Conservation (phyloP, 192 early-diverging fungal species). For the Coemansia sp. region DNA sequence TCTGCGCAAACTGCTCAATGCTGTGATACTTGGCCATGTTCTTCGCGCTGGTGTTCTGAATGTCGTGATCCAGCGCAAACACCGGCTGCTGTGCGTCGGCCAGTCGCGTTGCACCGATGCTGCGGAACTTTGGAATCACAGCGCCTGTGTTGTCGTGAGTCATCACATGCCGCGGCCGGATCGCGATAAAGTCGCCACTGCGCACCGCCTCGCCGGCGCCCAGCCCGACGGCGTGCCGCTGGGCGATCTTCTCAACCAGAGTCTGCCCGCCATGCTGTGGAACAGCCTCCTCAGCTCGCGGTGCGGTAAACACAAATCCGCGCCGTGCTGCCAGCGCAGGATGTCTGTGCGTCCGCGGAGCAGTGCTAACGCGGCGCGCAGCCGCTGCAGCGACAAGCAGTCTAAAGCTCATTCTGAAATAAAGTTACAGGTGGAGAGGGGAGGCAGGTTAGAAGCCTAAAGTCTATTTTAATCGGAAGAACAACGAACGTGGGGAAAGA, state of each 20-base stretch:
- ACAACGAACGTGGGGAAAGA: background rate
- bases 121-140: constrained; percentile 89
- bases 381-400: constrained; percentile 53
- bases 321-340: constrained; percentile 21
- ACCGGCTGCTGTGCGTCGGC: constrained; percentile 79
- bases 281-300: constrained; percentile 84
- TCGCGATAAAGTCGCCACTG: constrained; percentile 92
- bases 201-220: constrained; percentile 64
- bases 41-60: constrained; percentile 94
- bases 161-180: constrained; percentile 89
- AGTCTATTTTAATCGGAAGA: constrained; percentile 4
- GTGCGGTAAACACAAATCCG: constrained; percentile 29
- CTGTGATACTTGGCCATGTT: constrained; percentile 83
- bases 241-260: constrained; percentile 94
- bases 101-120: constrained; percentile 86
- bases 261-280: constrained; percentile 85
- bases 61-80: constrained; percentile 97
- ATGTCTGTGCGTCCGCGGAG: constrained; percentile 17
- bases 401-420: constrained; percentile 47
- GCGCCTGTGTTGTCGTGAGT: constrained; percentile 98
- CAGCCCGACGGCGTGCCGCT: constrained; percentile 83
- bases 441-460: background rate
- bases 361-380: constrained; percentile 22
- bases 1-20: constrained; percentile 80
- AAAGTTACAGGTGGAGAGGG: background rate